Percentiles rank a stretch among this genome's conserved stretches.
These are phyloP conservation scores for Colletotrichum lentis DNA, from an alignment of 2,329 filamentous ascomycete genomes.

Conservation along the genomic window DNA sequence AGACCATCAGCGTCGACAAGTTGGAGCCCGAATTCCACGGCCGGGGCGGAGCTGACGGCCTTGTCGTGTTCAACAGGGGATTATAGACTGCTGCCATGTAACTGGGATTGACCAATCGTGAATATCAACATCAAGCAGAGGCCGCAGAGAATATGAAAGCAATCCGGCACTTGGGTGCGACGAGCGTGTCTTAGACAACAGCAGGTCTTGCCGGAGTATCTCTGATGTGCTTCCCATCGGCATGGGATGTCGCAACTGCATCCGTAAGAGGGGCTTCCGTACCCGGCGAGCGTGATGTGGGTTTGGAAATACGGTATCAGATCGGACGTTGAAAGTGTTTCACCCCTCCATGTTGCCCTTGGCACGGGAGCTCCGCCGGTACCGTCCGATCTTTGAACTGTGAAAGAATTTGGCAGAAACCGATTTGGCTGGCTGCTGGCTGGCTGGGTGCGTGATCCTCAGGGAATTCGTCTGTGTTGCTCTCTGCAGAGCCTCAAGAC, in stretches of 20 bases:
- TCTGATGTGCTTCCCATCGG: not conserved
- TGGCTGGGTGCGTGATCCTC: not conserved
- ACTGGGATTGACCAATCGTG: slow-evolving; percentile 3
- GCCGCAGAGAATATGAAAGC: not conserved
- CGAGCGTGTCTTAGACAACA: slow-evolving; percentile 3
- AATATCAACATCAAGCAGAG: not conserved
- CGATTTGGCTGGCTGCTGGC: not conserved
- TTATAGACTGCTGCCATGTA: slow-evolving; percentile 62
- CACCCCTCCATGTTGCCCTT: slow-evolving; percentile 23
- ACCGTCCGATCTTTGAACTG: slow-evolving; percentile 2
- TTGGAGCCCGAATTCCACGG: slow-evolving; percentile 89
- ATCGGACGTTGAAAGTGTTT: slow-evolving; percentile 30
- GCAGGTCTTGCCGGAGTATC: slow-evolving; percentile 15
- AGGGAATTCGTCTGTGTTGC: not conserved
- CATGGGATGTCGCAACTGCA: slow-evolving; percentile 5
- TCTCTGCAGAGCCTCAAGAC: not conserved
- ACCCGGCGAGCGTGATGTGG: slow-evolving; percentile 12
- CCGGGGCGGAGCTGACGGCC: slow-evolving; percentile 77
- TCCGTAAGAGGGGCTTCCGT: slow-evolving; percentile 12
- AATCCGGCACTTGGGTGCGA: not conserved
- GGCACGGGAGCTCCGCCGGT: slow-evolving; percentile 18
- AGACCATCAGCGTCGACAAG: slow-evolving; percentile 77
- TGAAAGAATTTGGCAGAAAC: not conserved
- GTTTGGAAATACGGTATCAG: slow-evolving; percentile 29
- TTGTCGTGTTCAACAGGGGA: slow-evolving; percentile 96